Conservation (phyloP, 169 alveolate genomes). For the Neospora caninum region DNA sequence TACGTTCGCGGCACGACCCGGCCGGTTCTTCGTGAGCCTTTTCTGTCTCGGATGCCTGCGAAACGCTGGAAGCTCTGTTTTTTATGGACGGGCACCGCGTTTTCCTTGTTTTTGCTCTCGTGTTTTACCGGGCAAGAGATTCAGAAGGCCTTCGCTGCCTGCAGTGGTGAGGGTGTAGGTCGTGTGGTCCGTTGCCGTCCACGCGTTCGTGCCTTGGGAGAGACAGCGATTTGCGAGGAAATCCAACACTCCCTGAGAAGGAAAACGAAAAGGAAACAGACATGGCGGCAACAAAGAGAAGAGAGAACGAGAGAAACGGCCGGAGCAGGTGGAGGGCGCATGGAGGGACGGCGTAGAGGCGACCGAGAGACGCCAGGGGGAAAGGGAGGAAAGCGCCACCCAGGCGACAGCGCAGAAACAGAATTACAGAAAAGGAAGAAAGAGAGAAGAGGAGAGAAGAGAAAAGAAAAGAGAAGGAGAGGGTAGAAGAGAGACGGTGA, state of each 20-base stretch:
- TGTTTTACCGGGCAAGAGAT: slow-evolving; percentile 77
- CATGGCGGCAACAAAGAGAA: not conserved
- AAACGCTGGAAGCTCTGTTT: too few relatives aligned
- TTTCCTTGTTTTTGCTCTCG: too few relatives aligned
- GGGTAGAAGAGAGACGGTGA: not conserved
- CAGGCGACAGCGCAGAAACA: not conserved
- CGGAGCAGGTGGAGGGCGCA: too few relatives aligned
- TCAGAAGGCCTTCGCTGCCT: slow-evolving; percentile 86
- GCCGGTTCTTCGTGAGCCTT: too few relatives aligned
- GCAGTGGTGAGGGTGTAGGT: slow-evolving; percentile 85
- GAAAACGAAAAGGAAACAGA: not conserved
- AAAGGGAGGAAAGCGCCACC: not conserved
- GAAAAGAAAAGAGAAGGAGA: not conserved
- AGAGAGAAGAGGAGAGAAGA: not conserved
- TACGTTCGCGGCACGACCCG: too few relatives aligned
- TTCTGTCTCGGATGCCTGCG: too few relatives aligned
- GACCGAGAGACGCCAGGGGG: not conserved
- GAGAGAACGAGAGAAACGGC: not conserved
- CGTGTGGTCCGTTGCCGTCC: slow-evolving; percentile 88
- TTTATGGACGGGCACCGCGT: too few relatives aligned
- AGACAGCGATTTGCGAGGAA: slow-evolving; percentile 79
- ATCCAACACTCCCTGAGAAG: slow-evolving; percentile 79
- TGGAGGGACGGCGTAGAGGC: not conserved
- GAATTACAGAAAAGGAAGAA: not conserved
- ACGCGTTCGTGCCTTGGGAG: slow-evolving; percentile 89